These are phyloP conservation scores for Stephania yunnanensis DNA, from an alignment of 164 flowering plant species.

Conservation along the genomic window DNA sequence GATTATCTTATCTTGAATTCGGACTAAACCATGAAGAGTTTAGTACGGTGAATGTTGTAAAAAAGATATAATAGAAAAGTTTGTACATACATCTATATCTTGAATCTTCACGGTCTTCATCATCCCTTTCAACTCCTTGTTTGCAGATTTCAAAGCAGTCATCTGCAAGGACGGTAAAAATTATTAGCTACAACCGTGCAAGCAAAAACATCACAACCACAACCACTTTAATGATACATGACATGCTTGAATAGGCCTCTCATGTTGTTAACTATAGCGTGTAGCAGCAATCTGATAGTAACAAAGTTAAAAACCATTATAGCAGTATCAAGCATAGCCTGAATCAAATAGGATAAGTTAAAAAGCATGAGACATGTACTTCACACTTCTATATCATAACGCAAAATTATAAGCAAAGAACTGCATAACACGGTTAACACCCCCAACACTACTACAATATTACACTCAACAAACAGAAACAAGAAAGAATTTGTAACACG, in stretches of 20 bases:
- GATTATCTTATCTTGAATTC: not conserved
- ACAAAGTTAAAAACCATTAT: not conserved
- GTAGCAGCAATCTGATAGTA: not conserved
- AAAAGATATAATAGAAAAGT: conserved; percentile 1
- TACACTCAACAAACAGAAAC: not conserved
- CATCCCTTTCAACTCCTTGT: conserved; percentile 85
- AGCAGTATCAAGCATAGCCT: not conserved
- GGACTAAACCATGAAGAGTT: not conserved
- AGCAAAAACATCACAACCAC: not conserved
- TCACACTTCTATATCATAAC: not conserved
- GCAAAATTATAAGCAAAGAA: not conserved
- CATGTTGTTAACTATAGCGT: not conserved
- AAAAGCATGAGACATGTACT: not conserved
- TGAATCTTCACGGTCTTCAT: conserved; percentile 83
- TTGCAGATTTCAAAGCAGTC: conserved; percentile 77
- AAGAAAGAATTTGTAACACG: conserved; percentile 17
- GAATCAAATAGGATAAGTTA: not conserved
- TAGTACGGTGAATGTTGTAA: no score
- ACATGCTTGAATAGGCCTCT: not conserved
- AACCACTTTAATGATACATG: not conserved
- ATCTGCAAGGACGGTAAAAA: conserved; percentile 43
- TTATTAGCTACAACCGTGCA: not conserved
- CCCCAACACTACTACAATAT: not conserved
- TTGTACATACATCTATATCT: conserved; percentile 72
- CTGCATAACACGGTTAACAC: not conserved